phyloP scores from a whole-genome alignment of 371 early-diverging fungal genomes.

The Amoeboaphelidium protococcarum region DNA sequence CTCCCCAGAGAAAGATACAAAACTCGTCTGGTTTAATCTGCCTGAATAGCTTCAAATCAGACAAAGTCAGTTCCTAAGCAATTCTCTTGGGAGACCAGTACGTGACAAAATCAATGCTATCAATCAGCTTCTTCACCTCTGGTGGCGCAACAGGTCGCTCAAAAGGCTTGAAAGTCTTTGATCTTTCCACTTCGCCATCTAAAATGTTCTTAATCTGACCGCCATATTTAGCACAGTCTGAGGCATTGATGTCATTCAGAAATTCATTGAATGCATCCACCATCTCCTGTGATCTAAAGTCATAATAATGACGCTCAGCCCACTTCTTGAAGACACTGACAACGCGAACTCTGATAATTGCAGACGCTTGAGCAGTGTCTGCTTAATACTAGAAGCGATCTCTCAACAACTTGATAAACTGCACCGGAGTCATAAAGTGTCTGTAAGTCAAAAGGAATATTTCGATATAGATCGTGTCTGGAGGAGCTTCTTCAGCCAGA shows the following conservation, averaged over 20 bases:
- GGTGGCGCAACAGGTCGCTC: not conserved
- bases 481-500: slow-evolving; percentile 3
- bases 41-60: slow-evolving; percentile 8
- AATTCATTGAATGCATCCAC: slow-evolving; percentile 4
- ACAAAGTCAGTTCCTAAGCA: slow-evolving; percentile 9
- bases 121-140: not conserved
- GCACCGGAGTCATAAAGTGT: slow-evolving; percentile 6
- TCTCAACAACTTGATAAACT: slow-evolving; percentile 1
- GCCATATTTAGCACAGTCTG: slow-evolving; percentile 3
- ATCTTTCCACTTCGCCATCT: not conserved
- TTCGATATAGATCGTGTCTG: slow-evolving; percentile 7
- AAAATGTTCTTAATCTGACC: slow-evolving; percentile 3
- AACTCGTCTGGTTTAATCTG: slow-evolving; percentile 11
- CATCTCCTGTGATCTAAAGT: slow-evolving; percentile 7
- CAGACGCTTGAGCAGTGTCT: not conserved
- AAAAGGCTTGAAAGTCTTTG: not conserved
- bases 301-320: slow-evolving; percentile 5
- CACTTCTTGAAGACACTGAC: slow-evolving; percentile 9
- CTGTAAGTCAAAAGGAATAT: slow-evolving; percentile 10
- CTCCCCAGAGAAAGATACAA: slow-evolving; percentile 6
- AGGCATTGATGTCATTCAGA: slow-evolving; percentile 2
- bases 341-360: slow-evolving; percentile 4
- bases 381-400: not conserved
- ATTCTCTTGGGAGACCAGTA: slow-evolving; percentile 2
- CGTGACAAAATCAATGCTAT: not conserved